Base-by-base conservation (phyloP, 2,329 filamentous ascomycete genomes). In the Cercospora janseana region DNA sequence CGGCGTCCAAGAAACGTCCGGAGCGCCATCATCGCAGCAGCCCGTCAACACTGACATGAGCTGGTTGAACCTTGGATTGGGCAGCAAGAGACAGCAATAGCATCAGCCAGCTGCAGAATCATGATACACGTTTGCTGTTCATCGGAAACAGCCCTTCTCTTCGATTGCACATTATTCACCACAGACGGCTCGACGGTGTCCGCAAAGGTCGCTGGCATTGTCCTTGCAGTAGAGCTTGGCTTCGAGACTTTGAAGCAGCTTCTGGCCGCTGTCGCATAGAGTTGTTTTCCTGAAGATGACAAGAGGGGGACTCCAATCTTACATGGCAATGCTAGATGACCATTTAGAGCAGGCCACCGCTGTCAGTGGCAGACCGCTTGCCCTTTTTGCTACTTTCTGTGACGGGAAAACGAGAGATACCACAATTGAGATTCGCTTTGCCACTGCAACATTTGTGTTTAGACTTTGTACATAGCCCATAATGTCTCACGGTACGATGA, bases 61-160 rank as follows among this genome's bases (percentile, higher is more conserved):
- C 69, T 91, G 87, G 87, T 70, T 91, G 56, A 89, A 90, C 63
- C 75, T 90, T 20, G 60, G 58, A 82, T 45, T 56, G 31, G 45
- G 37, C 34, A 53, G 42, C 28, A 45, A 44, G 9, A 40, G 40
- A 43, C 20, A 46, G 21, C 10, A n/a, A n/a, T n/a, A n/a, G n/a
- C n/a, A n/a, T n/a, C n/a, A n/a, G n/a, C n/a, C n/a, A n/a, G n/a
- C n/a, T n/a, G n/a, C n/a, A n/a, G n/a, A n/a, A n/a, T n/a, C 16
- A 21, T 38, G 34, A 38, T 10, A 7, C 18, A 38, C 12, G 2
- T 12, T 3, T 21, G 34, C 18, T 10, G 6, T 13, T 7, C 20
- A 13, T 13, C 34, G 24, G 34, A 16, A 38, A n/a, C 34, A 38
- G 16, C 15, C 18, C 24, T 21, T 38, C 15, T 29, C 13, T 3